These are phyloP conservation scores for Botryosphaeria dothidea DNA, from an alignment of 2,329 filamentous ascomycete genomes.

Conservation along the genomic window DNA sequence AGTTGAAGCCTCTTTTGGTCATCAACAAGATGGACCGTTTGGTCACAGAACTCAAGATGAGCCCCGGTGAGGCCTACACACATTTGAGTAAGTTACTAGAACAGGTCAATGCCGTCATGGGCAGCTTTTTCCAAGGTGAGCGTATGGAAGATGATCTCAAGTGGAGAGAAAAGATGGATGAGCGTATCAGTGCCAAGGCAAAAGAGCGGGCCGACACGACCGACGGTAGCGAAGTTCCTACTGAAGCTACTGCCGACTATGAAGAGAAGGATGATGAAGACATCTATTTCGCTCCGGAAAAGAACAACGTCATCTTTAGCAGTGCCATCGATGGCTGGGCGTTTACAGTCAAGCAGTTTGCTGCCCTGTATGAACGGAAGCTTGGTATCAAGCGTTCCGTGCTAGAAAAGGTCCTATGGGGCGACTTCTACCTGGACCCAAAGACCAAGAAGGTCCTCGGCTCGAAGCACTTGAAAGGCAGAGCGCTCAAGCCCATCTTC, in stretches of 20 bases:
- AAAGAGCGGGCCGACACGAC: constrained; percentile 49
- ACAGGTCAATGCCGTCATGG: constrained; percentile 95
- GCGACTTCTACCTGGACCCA: constrained; percentile 92
- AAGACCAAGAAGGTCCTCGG: constrained; percentile 94
- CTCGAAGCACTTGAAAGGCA: constrained; percentile 88
- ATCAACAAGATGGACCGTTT: constrained; percentile 99
- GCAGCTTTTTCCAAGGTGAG: constrained; percentile 96
- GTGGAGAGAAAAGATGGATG: constrained; percentile 92
- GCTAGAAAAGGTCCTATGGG: constrained; percentile 95
- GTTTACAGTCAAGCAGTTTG: constrained; percentile 94
- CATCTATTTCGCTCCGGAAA: constrained; percentile 96
- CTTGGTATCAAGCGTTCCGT: constrained; percentile 86
- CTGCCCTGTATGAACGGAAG: constrained; percentile 92
- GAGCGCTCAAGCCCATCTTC: constrained; percentile 92
- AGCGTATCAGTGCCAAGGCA: constrained; percentile 73
- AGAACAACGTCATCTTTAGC: constrained; percentile 98
- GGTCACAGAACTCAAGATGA: constrained; percentile 93
- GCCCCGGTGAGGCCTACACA: constrained; percentile 80
- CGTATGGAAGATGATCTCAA: constrained; percentile 97
- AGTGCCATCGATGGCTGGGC: constrained; percentile 99
- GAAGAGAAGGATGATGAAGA: constrained; percentile 95
- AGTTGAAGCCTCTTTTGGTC: constrained; percentile 88
- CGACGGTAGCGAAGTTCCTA: constrained; percentile 47
- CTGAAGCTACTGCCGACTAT: constrained; percentile 59
- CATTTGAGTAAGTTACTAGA: constrained; percentile 89